Percentiles rank a stretch among this genome's conserved stretches.
phyloP scores from a whole-genome alignment of 169 alveolate species.

The Plasmodium falciparum region DNA sequence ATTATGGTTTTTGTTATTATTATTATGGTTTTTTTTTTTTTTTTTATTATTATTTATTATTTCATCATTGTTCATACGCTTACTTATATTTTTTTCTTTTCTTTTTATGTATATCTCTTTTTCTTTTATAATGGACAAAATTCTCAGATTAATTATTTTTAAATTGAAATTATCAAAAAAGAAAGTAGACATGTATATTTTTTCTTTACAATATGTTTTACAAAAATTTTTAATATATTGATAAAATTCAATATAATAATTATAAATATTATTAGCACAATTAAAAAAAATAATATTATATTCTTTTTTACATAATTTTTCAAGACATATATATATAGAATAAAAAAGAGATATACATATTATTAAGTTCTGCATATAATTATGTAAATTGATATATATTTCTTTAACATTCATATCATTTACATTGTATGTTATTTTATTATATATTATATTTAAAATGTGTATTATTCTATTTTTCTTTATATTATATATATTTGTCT shows the following conservation, averaged over 20 bases:
- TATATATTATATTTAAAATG: conserved; percentile 37
- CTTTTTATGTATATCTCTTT: conserved; percentile 1
- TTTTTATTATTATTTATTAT: neutral
- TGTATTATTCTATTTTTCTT: conserved; percentile 19
- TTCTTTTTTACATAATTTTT: conserved; percentile 49
- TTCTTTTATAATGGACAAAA: conserved; percentile 25
- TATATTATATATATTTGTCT: neutral
- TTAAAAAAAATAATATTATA: conserved; percentile 46
- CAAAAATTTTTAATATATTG: conserved; percentile 61
- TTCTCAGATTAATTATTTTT: conserved; percentile 44
- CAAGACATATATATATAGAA: conserved; percentile 44
- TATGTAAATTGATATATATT: conserved; percentile 58
- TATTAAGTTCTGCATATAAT: conserved; percentile 66
- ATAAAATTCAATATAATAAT: conserved; percentile 47
- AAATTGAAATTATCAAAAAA: conserved; percentile 50
- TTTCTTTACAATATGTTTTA: conserved; percentile 21
- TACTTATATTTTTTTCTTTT: conserved; percentile 7
- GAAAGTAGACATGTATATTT: conserved; percentile 24
- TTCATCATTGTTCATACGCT: neutral
- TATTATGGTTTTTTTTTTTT: neutral
- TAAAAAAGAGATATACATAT: conserved; percentile 59
- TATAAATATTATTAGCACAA: conserved; percentile 53
- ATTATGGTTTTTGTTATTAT: no score
- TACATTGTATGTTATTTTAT: conserved; percentile 27
- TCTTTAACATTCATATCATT: conserved; percentile 33